Base-by-base conservation (phyloP, 805 yeast genomes). In the Isabelozyma heimii region DNA sequence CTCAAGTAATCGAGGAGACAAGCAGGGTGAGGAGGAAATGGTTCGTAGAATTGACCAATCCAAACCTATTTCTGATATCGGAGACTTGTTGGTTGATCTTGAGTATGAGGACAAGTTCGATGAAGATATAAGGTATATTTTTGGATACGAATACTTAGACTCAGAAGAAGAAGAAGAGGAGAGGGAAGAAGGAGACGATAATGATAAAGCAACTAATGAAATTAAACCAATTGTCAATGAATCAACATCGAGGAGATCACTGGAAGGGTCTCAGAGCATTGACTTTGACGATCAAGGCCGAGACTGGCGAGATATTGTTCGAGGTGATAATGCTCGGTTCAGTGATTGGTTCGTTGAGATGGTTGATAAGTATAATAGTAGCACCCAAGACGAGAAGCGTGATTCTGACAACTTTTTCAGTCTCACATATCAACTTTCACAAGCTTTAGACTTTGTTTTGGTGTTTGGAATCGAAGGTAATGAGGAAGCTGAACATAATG, bases 271-370 rank as follows among this genome's bases (percentile, higher is more conserved):
- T 14, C 57, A 55, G 35, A 54, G 52, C 4, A 66, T 80, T 37
- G 82, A 80, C 44, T 78, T 81, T 60, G 89, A 83, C 60, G 76
- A 79, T 26, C 61, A 72, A 42, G 89, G 89, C 0, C 70, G 80
- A 35, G 91, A 86, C 65, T 84, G 91, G 89, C 68, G 90, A 56
- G 91, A 85, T 62, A 72, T 84, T 10, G 86, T 88, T 2, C 67
- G 90, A 44, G 88, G 82, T 2, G 70, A 70, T 1, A 86, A 86
- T 58, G 63, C 67, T 10, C 44, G 54, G 8, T 63, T 54, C 47
- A 55, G 58, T 10, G 50, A 47, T 2, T 52, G 57, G 48, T 67
- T 66, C 45, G 17, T 58, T 20, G 52, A 53, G 16, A 43, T 52
- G 28, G 51, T 58, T 16, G 13, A 28, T 10, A 33, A 43, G 17